A percentile compares a stretch with the other conserved stretches of the same genome.
Conservation (phyloP, 495 filamentous ascomycete genomes). For the Delitschia confertaspora region DNA sequence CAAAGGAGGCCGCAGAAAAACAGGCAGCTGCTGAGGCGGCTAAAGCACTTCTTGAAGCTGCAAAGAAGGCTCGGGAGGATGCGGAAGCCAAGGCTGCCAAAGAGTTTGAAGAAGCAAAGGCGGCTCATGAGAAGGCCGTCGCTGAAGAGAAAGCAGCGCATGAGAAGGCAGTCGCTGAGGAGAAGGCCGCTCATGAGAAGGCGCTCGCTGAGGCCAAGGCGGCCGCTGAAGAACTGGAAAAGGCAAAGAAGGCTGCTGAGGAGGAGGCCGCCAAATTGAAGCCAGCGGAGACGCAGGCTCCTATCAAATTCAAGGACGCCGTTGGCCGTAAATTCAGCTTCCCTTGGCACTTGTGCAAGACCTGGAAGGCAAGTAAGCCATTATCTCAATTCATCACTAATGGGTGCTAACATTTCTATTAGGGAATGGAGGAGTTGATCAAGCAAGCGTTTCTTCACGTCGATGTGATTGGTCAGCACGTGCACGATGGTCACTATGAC, state of each 20-base stretch:
- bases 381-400: not conserved
- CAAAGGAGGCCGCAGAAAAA: slow-evolving; percentile 37
- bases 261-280: slow-evolving; percentile 45
- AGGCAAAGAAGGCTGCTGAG: slow-evolving; percentile 43
- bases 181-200: slow-evolving; percentile 32
- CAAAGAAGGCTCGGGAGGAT: slow-evolving; percentile 30
- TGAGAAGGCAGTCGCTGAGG: slow-evolving; percentile 27
- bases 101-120: slow-evolving; percentile 26
- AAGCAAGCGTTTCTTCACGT: slow-evolving; percentile 82
- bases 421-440: slow-evolving; percentile 60
- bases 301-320: slow-evolving; percentile 78
- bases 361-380: slow-evolving; percentile 58
- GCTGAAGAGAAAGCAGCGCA: slow-evolving; percentile 28
- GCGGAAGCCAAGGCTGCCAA: slow-evolving; percentile 42
- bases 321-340: slow-evolving; percentile 81
- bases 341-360: slow-evolving; percentile 68
- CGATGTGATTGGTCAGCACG: slow-evolving; percentile 70
- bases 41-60: slow-evolving; percentile 22
- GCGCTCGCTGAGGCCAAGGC: slow-evolving; percentile 32
- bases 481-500: slow-evolving; percentile 79
- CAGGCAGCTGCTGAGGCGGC: slow-evolving; percentile 37
- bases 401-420: not conserved
- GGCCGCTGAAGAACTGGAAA: slow-evolving; percentile 41
- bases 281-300: slow-evolving; percentile 39
- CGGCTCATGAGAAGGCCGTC: slow-evolving; percentile 18